A percentile compares a stretch with the other conserved stretches of the same genome.
Evolutionary conservation across 2,329 filamentous ascomycete genomes (phyloP).

Genomic region (Aureobasidium sp.): DNA sequence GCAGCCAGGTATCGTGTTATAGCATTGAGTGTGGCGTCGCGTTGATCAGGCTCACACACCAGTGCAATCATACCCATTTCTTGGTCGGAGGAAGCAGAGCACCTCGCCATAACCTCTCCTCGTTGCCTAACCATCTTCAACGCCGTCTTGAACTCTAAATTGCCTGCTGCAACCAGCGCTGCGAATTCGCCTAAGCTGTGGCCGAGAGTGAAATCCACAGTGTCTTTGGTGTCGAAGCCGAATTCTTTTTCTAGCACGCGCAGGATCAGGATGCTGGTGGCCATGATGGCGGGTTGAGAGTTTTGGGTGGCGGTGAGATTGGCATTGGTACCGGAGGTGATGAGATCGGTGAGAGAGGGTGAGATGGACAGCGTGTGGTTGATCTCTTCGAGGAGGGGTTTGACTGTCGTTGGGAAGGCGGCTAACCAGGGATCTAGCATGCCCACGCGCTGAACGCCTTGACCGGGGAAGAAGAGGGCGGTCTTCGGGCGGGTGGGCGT

Average conservation of each 20-base stretch:
- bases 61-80: too few relatives aligned
- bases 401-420: conserved; percentile 70
- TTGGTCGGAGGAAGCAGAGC: too few relatives aligned
- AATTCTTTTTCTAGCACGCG: conserved; percentile 81
- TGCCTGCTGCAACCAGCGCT: too few relatives aligned
- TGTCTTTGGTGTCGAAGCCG: conserved; percentile 61
- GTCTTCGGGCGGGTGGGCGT: conserved; percentile 17
- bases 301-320: conserved; percentile 74
- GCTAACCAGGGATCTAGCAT: conserved; percentile 62
- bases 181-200: too few relatives aligned
- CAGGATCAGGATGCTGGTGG: conserved; percentile 81
- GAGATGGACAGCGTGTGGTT: conserved; percentile 62
- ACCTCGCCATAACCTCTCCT: too few relatives aligned
- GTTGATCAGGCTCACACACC: too few relatives aligned
- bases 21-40: too few relatives aligned
- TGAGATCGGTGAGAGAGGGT: conserved; percentile 63
- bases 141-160: too few relatives aligned
- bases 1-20: too few relatives aligned
- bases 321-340: conserved; percentile 69
- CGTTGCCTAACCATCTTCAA: too few relatives aligned
- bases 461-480: conserved; percentile 32
- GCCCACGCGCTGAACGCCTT: conserved; percentile 29
- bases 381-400: conserved; percentile 75
- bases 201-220: conserved; percentile 54
- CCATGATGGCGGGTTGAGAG: conserved; percentile 94